Percentiles rank a stretch among this genome's conserved stretches.
These are phyloP conservation scores for Amaranthus palmeri DNA, from an alignment of 148 eudicot species.

Conservation along the genomic window DNA sequence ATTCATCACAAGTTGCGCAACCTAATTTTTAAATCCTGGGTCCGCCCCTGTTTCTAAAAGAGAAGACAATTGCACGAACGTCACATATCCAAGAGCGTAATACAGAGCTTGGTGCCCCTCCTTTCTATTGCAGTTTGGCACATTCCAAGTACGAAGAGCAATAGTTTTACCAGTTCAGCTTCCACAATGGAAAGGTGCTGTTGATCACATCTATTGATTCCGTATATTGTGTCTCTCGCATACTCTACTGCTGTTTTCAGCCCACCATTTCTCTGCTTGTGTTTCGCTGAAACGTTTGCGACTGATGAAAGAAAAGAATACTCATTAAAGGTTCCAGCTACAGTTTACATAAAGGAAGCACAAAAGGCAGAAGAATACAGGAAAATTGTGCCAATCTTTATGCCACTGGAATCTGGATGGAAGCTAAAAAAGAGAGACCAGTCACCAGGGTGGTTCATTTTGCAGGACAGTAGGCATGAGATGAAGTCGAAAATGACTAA, in stretches of 20 bases:
- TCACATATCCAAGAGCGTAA: neutral
- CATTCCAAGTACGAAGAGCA: neutral
- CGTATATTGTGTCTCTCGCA: constrained; percentile 59
- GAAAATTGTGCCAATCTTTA: neutral
- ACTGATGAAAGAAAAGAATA: constrained; percentile 35
- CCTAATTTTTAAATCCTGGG: neutral
- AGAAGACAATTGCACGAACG: neutral
- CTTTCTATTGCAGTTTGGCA: neutral
- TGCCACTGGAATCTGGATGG: no score
- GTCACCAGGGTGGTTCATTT: no score
- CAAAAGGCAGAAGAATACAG: neutral
- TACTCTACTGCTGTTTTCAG: constrained; percentile 59
- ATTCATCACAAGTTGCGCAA: neutral
- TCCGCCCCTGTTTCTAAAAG: neutral
- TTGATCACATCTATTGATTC: constrained; percentile 16
- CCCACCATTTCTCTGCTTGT: constrained; percentile 98
- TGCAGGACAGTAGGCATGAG: no score
- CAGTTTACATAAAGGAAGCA: neutral
- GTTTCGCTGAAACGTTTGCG: constrained; percentile 78
- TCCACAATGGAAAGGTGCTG: constrained; percentile 5
- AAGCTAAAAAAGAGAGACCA: no score
- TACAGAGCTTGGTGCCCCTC: neutral
- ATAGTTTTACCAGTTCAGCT: neutral
- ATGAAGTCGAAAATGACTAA: no score
- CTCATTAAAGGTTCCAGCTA: neutral